A percentile compares a stretch with the other conserved stretches of the same genome.
phyloP scores from a whole-genome alignment of 2,329 filamentous ascomycete genomes.

The Colletotrichum sansevieriae region DNA sequence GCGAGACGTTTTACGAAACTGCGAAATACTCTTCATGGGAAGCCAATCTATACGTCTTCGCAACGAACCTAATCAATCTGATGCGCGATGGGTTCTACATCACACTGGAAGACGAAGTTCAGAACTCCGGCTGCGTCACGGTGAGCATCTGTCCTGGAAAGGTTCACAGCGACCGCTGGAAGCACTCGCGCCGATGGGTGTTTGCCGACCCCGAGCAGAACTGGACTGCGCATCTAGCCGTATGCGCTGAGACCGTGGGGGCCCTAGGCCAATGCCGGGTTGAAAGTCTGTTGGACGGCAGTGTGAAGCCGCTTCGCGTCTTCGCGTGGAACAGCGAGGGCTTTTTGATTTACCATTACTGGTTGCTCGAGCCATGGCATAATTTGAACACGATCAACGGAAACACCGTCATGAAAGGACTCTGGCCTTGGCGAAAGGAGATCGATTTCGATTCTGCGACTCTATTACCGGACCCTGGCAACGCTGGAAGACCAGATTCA shows the following conservation, averaged over 20 bases:
- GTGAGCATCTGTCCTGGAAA: not conserved
- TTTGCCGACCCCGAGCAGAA: not conserved
- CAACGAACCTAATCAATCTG: no score
- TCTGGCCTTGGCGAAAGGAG: conserved; percentile 9
- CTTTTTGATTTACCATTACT: not conserved
- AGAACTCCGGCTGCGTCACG: not conserved
- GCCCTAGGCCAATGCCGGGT: not conserved
- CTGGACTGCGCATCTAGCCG: conserved; percentile 15
- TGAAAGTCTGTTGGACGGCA: not conserved
- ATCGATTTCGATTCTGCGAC: not conserved
- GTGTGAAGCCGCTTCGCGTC: not conserved
- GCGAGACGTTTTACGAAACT: no score
- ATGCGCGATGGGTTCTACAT: conserved; percentile 2
- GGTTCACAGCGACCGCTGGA: not conserved
- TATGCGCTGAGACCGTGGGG: not conserved
- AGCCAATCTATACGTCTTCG: not conserved
- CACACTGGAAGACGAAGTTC: not conserved
- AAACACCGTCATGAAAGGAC: not conserved
- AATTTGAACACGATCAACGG: conserved; percentile 1
- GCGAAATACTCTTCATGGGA: not conserved
- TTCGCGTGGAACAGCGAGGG: not conserved
- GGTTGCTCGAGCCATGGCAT: not conserved
- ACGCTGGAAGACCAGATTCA: no score
- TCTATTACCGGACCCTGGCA: not conserved
- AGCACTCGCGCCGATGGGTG: conserved; percentile 13